A percentile compares a stretch with the other conserved stretches of the same genome.
Evolutionary conservation across 495 filamentous ascomycete species (phyloP).

Genomic region (Podospora australis): DNA sequence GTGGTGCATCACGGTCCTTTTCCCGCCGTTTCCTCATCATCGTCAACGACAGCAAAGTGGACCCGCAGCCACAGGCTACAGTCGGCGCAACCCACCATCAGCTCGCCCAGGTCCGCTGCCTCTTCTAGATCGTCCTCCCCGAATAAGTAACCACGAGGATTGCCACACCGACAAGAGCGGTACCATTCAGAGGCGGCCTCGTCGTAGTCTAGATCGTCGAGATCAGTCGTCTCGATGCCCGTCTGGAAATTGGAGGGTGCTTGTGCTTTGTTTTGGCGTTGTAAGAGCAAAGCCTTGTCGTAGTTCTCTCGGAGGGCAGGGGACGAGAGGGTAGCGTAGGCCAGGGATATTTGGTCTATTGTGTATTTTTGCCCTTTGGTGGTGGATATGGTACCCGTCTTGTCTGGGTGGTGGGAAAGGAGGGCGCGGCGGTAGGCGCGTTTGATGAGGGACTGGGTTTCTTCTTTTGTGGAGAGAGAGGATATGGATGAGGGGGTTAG

Average conservation of each 20-base stretch:
- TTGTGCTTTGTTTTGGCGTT: too few species aligned
- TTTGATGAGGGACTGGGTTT: slow-evolving; percentile 31
- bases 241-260: slow-evolving; percentile 44
- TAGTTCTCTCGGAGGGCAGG: slow-evolving; percentile 55
- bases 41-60: slow-evolving; percentile 58
- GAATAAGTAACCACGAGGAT: slow-evolving; percentile 62
- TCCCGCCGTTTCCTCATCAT: slow-evolving; percentile 20
- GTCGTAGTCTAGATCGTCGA: slow-evolving; percentile 37
- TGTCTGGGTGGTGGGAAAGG: slow-evolving; percentile 78
- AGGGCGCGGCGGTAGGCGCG: slow-evolving; percentile 81
- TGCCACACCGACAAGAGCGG: slow-evolving; percentile 73
- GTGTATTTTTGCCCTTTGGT: slow-evolving; percentile 24
- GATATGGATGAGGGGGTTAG: slow-evolving; percentile 27
- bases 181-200: slow-evolving; percentile 49
- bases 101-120: slow-evolving; percentile 56
- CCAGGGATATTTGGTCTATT: slow-evolving; percentile 73
- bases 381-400: slow-evolving; percentile 26
- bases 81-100: slow-evolving; percentile 69
- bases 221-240: slow-evolving; percentile 59
- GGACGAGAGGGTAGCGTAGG: slow-evolving; percentile 64
- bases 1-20: background rate
- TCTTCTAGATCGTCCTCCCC: slow-evolving; percentile 65
- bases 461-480: slow-evolving; percentile 6
- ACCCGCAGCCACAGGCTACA: slow-evolving; percentile 80
- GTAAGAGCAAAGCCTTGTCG: slow-evolving; percentile 50